Percentiles rank a stretch among this genome's conserved stretches.
Conservation (phyloP, 371 early-diverging fungal species). For the Amoeboaphelidium occidentale region DNA sequence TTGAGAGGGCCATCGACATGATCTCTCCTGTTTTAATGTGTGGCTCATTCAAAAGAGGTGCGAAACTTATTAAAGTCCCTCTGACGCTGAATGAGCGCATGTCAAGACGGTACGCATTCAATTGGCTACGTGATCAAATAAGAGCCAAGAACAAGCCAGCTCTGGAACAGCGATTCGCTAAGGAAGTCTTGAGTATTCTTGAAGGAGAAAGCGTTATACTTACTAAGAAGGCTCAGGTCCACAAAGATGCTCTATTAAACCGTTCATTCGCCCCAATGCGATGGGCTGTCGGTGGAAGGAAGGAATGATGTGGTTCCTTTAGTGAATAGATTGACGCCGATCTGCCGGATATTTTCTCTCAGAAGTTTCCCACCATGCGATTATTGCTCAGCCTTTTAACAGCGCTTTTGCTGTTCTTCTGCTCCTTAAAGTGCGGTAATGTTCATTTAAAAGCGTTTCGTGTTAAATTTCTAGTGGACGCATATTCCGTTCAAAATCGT, state of each 20-base stretch:
- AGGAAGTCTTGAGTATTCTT: not conserved
- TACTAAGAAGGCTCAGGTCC: not conserved
- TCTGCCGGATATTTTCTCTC: too few species aligned
- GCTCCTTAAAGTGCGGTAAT: too few species aligned
- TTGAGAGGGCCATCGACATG: not conserved
- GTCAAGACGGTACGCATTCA: not conserved
- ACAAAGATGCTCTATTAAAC: not conserved
- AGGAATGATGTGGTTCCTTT: too few species aligned
- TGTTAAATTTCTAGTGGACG: too few species aligned
- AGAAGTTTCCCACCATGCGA: too few species aligned
- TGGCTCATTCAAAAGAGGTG: not conserved
- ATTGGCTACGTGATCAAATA: not conserved
- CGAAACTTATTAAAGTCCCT: not conserved
- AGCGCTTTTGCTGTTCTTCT: too few species aligned
- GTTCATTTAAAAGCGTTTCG: too few species aligned
- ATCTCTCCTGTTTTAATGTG: not conserved
- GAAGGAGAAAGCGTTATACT: not conserved
- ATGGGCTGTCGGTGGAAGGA: not conserved
- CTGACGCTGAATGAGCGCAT: not conserved
- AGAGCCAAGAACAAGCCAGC: too few species aligned
- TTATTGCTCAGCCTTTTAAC: too few species aligned
- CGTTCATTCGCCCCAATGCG: not conserved
- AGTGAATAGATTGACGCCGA: too few species aligned
- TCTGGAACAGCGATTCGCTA: not conserved
- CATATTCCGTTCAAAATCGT: too few species aligned